Percentiles rank a stretch among this genome's conserved stretches.
Conservation (phyloP, 2,329 filamentous ascomycete genomes). For the Canariomyces notabilis region DNA sequence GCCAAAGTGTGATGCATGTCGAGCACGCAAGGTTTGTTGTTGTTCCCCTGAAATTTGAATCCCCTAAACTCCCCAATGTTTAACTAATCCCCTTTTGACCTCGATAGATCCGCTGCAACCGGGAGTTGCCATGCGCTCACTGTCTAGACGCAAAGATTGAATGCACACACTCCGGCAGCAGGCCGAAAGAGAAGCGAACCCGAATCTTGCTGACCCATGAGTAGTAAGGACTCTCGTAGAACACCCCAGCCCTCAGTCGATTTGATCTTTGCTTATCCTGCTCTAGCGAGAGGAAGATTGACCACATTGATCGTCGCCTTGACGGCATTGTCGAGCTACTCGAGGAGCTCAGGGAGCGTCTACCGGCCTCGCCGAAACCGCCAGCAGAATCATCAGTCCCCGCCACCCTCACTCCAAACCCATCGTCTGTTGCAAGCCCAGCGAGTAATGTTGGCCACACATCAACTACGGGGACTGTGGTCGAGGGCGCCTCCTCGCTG, state of each 20-base stretch:
- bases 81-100: no score
- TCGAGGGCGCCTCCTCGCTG: slow-evolving; percentile 43
- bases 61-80: no score
- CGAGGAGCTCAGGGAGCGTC: slow-evolving; percentile 29
- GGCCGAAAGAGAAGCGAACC: slow-evolving; percentile 34
- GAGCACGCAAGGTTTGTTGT: slow-evolving; percentile 15
- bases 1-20: slow-evolving; percentile 20
- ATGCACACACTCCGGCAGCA: slow-evolving; percentile 32
- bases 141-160: slow-evolving; percentile 34
- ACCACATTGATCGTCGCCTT: slow-evolving; percentile 34
- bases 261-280: background rate
- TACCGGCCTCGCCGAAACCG: background rate
- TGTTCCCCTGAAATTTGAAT: no score
- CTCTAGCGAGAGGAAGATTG: slow-evolving; percentile 35
- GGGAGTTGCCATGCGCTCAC: slow-evolving; percentile 34
- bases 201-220: slow-evolving; percentile 35
- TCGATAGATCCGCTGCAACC: slow-evolving; percentile 32
- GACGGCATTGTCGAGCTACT: slow-evolving; percentile 32
- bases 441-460: slow-evolving; percentile 16
- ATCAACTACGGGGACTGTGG: slow-evolving; percentile 27
- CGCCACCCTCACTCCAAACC: background rate
- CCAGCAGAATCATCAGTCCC: background rate
- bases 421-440: slow-evolving; percentile 17
- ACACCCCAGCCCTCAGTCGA: background rate
- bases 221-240: slow-evolving; percentile 29